Evolutionary conservation across 331 rosid genomes (phyloP), one percentile per base, ranked within the genome.

Genomic region (Rhamnella rubrinervis): DNA sequence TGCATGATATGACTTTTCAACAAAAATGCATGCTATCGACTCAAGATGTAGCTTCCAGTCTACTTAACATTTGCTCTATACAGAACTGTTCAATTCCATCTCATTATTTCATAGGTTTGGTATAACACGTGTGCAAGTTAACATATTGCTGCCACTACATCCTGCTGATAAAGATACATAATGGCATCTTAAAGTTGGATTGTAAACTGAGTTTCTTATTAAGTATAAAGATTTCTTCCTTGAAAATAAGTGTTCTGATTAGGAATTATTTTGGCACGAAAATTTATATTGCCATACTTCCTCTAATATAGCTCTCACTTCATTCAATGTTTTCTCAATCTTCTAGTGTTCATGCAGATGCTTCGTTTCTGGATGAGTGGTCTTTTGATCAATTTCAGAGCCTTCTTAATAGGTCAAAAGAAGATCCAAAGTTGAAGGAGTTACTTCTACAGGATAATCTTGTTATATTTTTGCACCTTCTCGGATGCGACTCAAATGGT

Each of bases 401-500:
- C 78, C 96, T 92, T 72, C 78, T 85, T 65, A 85, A 92, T 79
- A 76, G 80, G 68, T 89, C 97, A 78, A 68, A 59, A 44, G 87
- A 85, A 80, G 93, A 89, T 61, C 76, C 78, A 65, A 87, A 85
- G 70, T 63, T 85, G 84, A 85, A 77, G 85, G 86, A 77, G 52
- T 78, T 89, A 67, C 89, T 92, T 66, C 76, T 44, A 71, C 90
- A 82, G 79, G 90, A 89, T 71, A 82, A 89, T 59, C 88, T 92
- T 85, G 90, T 84, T 39, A 62, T 89, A 67, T 92, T 92, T 75
- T 78, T 92, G 76, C 97, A 92, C 77, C 81, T 92, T 26, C 96
- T 89, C 63, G 97, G 97, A 63, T 92, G 97, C 67, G 96, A 92
- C 80, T 87, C 97, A 69, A 92, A 92, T 74, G 97, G 97, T 70